These are phyloP conservation scores for Myxozyma mucilagina DNA, from an alignment of 805 yeast genomes.

Conservation along the genomic window DNA sequence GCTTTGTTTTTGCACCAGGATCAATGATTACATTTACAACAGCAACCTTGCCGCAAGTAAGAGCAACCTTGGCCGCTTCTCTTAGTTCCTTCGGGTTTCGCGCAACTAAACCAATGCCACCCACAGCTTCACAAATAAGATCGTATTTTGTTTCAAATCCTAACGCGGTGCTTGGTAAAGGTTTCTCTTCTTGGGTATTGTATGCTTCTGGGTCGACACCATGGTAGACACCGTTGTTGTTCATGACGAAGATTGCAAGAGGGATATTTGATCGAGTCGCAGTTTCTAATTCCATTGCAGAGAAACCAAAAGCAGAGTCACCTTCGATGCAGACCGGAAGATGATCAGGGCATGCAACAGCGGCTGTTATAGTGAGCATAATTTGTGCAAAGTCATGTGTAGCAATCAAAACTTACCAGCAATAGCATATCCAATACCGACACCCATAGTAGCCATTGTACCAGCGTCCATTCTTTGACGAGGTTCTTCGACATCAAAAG, in stretches of 20 bases:
- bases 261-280: conserved; percentile 57
- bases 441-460: conserved; percentile 77
- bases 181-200: conserved; percentile 30
- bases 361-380: conserved; percentile 4
- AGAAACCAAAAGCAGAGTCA: conserved; percentile 76
- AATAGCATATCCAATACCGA: conserved; percentile 69
- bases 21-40: conserved; percentile 64
- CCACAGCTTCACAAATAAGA: conserved; percentile 53
- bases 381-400: no score
- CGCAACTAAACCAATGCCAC: conserved; percentile 56
- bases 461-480: conserved; percentile 67
- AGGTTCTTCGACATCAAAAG: conserved; percentile 56
- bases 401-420: conserved; percentile 41
- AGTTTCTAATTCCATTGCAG: conserved; percentile 73
- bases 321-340: conserved; percentile 65
- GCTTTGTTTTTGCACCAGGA: conserved; percentile 54
- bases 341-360: conserved; percentile 35
- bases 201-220: conserved; percentile 49
- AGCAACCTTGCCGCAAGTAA: conserved; percentile 43
- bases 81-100: conserved; percentile 46
- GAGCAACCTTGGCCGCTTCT: conserved; percentile 41
- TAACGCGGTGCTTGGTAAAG: conserved; percentile 61
- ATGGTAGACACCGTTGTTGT: conserved; percentile 71
- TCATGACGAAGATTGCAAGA: conserved; percentile 62
- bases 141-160: conserved; percentile 60